A percentile compares a stretch with the other conserved stretches of the same genome.
Conservation (phyloP, 257 asterid genomes). For the Nicotiana attenuata region DNA sequence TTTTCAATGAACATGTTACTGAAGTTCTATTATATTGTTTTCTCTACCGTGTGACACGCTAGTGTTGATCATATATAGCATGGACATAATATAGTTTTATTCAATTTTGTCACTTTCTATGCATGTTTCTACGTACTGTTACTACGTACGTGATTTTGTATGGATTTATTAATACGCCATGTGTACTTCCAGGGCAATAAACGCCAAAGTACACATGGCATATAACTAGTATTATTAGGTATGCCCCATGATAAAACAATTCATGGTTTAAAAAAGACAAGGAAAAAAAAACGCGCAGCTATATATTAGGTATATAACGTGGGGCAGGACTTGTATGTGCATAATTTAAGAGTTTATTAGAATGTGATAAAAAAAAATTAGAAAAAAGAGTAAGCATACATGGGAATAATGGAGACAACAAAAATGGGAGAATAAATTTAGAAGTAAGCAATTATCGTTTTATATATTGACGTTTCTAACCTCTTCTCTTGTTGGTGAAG, state of each 20-base stretch:
- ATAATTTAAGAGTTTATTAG: neutral
- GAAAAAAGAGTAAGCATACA: neutral
- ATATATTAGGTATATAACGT: neutral
- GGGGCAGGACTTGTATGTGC: neutral
- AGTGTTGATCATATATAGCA: neutral
- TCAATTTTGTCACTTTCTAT: neutral
- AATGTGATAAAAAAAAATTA: neutral
- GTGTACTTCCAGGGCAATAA: neutral
- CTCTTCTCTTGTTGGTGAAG: neutral
- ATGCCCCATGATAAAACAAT: neutral
- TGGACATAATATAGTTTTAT: neutral
- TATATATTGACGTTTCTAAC: neutral
- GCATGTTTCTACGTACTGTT: neutral
- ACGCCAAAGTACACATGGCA: neutral
- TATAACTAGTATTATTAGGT: neutral
- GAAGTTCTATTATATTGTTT: neutral
- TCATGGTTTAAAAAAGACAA: neutral
- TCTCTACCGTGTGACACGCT: neutral
- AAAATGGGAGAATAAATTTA: neutral
- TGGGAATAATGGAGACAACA: neutral
- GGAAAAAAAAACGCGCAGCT: neutral
- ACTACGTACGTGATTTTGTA: neutral
- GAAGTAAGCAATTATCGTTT: neutral
- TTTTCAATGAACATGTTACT: neutral
- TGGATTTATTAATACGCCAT: neutral